Percentiles rank a stretch among this genome's conserved stretches.
Conservation (phyloP, 768 basidiomycete species). For the Fistulinella prunicolor region DNA sequence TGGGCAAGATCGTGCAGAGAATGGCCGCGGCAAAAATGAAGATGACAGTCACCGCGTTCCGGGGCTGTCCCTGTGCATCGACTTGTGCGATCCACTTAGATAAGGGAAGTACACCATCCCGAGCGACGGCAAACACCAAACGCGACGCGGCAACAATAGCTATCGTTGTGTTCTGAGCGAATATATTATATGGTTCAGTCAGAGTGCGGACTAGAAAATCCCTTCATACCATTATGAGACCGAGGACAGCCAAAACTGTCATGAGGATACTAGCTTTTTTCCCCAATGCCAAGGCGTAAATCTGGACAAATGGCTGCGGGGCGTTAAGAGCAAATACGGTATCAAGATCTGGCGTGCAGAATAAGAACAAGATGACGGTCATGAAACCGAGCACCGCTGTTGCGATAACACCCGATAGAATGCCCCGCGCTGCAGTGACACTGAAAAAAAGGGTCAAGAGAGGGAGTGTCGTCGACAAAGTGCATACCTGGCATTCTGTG, state of each 20-base stretch:
- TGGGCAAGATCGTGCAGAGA: conserved; percentile 84
- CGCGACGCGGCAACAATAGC: conserved; percentile 89
- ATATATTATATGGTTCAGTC: background rate
- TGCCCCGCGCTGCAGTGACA: conserved; percentile 77
- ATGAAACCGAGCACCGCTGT: conserved; percentile 76
- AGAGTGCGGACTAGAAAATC: background rate
- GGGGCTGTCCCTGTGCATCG: conserved; percentile 67
- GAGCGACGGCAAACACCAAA: conserved; percentile 86
- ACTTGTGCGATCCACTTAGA: conserved; percentile 82
- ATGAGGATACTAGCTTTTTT: conserved; percentile 79
- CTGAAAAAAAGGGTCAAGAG: conserved; percentile 33
- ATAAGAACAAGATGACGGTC: conserved; percentile 77
- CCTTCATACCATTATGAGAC: conserved; percentile 72
- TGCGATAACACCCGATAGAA: conserved; percentile 71
- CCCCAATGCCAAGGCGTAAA: conserved; percentile 83
- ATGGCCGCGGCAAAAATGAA: conserved; percentile 69
- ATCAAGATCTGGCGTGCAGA: conserved; percentile 79
- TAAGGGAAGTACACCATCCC: conserved; percentile 86
- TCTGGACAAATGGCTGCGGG: conserved; percentile 88
- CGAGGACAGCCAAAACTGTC: conserved; percentile 79
- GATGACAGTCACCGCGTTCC: conserved; percentile 85
- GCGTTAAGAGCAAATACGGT: conserved; percentile 72
- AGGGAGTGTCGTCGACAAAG: background rate
- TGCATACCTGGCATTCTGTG: conserved; percentile 67
- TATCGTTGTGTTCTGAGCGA: conserved; percentile 89